Evolutionary conservation across 352 stramenopile species (phyloP), one percentile per base, ranked within the genome.

Genomic region (Pythium phragmiticola): DNA sequence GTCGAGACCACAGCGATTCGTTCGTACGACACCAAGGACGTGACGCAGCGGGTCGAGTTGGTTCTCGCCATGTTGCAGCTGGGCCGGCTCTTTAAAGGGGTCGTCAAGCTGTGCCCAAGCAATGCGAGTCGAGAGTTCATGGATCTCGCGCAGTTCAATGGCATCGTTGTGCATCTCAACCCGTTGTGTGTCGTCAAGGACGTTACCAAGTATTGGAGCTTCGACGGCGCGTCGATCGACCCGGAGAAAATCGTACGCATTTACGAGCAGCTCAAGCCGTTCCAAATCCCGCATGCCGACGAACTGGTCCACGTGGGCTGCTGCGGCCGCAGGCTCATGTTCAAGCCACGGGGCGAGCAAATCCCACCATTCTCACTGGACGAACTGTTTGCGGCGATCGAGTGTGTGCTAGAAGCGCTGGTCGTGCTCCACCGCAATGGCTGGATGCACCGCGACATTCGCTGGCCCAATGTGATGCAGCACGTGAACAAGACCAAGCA

Each of bases 371-470:
- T 28, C 45, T 16, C n/a, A 33, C 19, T 50, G 7, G 45, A 50
- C 45, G 50, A 43, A 5, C 50, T 57, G 17, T 57, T 57, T 17
- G 21, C 33, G 2, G 58, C 58, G 16, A 37, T 65, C 26, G 16
- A 30, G 16, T 30, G 36, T 23, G 58, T 67, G 8, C 52, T 67
- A 3, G 14, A 59, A 39, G 51, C 60, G 34, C 34, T 67, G 14
- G 34, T 51, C n/a, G 60, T 30, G 19, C 28, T 62, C 11, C 60
- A 62, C 39, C 37, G 14, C 11, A 12, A 19, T n/a, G 54, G 34
- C n/a, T 56, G 45, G 60, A 67, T 67, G 46, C 52, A 63, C 23
- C 46, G 60, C 16, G 52, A 67, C 28, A 62, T 67, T 30, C 14
- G 28, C 5, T 50, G 45, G 45, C 13, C 45, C 19, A 50, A 39